Conservation (phyloP, 2,329 filamentous ascomycete species). For the Sporothrix mexicana region DNA sequence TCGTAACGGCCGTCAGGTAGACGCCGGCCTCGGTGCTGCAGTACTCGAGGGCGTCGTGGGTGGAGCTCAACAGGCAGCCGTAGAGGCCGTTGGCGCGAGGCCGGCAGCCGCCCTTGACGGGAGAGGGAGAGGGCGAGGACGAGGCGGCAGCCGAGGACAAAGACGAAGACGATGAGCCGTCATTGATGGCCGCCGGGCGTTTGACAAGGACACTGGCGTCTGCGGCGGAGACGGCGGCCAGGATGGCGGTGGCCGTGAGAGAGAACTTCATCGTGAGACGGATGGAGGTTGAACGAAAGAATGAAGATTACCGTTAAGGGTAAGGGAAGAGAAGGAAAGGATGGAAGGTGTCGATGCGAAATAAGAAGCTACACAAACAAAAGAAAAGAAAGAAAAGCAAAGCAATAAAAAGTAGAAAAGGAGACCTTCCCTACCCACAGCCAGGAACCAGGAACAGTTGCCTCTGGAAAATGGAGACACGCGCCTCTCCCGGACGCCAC, state of each 20-base stretch:
- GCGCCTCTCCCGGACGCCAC: slow-evolving; percentile 4
- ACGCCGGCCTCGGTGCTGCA: slow-evolving; percentile 22
- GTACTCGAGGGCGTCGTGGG: slow-evolving; percentile 11
- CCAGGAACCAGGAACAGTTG: not conserved
- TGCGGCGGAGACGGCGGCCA: not conserved
- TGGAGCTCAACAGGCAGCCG: not conserved
- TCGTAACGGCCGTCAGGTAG: not conserved
- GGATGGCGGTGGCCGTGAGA: not conserved
- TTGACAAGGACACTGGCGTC: slow-evolving; percentile 22
- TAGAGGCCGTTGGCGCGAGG: slow-evolving; percentile 16
- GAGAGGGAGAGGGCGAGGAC: not conserved
- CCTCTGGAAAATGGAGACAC: not conserved
- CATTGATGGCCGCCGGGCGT: not conserved
- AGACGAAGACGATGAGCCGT: not conserved
- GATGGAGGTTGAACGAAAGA: not conserved
- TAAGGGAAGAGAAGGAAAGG: slow-evolving; percentile 1
- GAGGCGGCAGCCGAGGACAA: not conserved
- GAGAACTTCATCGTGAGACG: not conserved
- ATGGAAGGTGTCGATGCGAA: not conserved
- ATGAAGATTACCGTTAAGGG: not conserved
- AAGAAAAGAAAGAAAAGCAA: not conserved
- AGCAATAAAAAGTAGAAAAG: not conserved
- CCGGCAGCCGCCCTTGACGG: not conserved
- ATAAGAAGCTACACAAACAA: not conserved
- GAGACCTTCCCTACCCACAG: not conserved